These are phyloP conservation scores for Symbiodinium natans DNA, from an alignment of 73 alveolate genomes.

Conservation along the genomic window DNA sequence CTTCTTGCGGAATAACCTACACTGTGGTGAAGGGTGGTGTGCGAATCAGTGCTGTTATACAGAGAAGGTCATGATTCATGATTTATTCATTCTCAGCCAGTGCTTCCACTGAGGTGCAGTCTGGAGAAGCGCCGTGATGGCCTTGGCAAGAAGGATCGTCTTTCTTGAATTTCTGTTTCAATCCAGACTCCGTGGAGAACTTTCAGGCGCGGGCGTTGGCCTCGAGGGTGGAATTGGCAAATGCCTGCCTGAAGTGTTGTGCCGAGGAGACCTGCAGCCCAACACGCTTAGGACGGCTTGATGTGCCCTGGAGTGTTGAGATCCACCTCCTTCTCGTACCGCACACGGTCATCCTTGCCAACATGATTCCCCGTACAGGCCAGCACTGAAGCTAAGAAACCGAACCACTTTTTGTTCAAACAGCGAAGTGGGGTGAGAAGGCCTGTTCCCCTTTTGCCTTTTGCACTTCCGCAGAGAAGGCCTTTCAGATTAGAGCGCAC, in stretches of 20 bases:
- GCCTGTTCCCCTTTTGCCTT: conserved; percentile 76
- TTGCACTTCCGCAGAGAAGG: conserved; percentile 62
- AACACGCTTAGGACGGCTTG: neutral
- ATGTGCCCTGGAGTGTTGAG: neutral
- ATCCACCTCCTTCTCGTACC: conserved; percentile 77
- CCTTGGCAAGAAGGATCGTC: neutral
- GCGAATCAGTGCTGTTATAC: no score
- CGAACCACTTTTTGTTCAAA: neutral
- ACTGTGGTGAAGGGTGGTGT: neutral
- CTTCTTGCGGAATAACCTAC: conserved; percentile 87
- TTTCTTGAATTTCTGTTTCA: neutral
- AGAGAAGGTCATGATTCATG: no score
- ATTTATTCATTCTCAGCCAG: neutral
- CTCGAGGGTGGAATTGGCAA: conserved; percentile 82
- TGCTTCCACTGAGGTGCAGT: neutral
- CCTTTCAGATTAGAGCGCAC: conserved; percentile 30
- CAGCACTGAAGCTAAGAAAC: no score
- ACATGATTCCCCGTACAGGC: no score
- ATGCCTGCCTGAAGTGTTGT: conserved; percentile 84
- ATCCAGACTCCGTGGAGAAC: neutral
- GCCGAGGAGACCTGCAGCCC: conserved; percentile 93
- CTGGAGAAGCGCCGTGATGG: conserved; percentile 60
- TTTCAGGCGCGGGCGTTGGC: conserved; percentile 22
- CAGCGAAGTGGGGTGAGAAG: neutral
- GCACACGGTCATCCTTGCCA: conserved; percentile 84